Conservation (phyloP, 2,329 filamentous ascomycete genomes). For the Aspergillus sp. region DNA sequence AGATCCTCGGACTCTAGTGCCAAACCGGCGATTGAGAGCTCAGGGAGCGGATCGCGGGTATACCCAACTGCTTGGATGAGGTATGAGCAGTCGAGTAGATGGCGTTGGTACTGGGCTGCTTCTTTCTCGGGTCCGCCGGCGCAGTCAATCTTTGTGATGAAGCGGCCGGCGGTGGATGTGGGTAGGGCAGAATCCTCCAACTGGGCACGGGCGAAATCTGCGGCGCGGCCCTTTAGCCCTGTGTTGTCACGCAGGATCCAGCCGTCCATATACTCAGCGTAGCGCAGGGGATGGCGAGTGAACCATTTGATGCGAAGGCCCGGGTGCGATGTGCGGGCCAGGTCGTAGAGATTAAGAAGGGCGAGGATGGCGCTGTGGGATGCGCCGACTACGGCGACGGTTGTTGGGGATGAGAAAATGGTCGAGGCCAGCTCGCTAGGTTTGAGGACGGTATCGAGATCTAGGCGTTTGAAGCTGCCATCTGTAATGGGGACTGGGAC, state of each 20-base stretch:
- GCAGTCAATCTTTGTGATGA: constrained; percentile 55
- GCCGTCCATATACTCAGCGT: constrained; percentile 65
- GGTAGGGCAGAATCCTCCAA: constrained; percentile 58
- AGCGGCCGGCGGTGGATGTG: constrained; percentile 51
- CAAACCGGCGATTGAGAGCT: constrained; percentile 44
- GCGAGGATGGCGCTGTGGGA: constrained; percentile 68
- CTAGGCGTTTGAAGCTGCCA: constrained; percentile 48
- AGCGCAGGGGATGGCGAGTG: constrained; percentile 62
- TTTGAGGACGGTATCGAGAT: constrained; percentile 61
- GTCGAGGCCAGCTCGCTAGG: constrained; percentile 53
- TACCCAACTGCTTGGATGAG: constrained; percentile 66
- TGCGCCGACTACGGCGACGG: constrained; percentile 63
- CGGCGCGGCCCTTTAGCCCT: constrained; percentile 65
- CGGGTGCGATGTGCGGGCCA: constrained; percentile 58
- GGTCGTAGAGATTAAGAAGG: constrained; percentile 62
- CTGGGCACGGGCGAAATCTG: constrained; percentile 62
- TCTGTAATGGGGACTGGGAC: constrained; percentile 49
- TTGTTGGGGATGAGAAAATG: constrained; percentile 45
- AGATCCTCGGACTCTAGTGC: constrained; percentile 23
- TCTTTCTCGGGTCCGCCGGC: constrained; percentile 44
- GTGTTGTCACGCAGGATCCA: constrained; percentile 70
- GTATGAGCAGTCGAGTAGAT: constrained; percentile 56
- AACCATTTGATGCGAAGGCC: constrained; percentile 65
- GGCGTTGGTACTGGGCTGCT: constrained; percentile 49
- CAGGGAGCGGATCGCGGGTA: constrained; percentile 55